These are phyloP conservation scores for Cicer judaicum DNA, from an alignment of 306 rosid genomes.

Conservation along the genomic window DNA sequence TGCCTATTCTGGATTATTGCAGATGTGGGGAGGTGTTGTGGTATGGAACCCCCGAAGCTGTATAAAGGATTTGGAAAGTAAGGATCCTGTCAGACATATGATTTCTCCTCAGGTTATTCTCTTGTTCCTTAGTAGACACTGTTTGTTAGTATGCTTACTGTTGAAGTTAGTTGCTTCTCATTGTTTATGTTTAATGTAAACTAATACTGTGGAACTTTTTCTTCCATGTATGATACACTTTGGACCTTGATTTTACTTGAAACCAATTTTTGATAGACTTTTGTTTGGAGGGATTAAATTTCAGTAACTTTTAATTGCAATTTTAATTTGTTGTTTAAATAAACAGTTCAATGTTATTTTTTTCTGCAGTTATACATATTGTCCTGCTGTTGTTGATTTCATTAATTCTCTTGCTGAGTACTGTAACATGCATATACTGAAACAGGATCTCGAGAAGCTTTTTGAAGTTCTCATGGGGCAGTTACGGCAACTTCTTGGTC, in stretches of 20 bases:
- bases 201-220: conserved; percentile 32
- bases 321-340: background rate
- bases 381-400: conserved; percentile 31
- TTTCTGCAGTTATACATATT: background rate
- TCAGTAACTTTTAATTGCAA: conserved; percentile 18
- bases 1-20: conserved; percentile 45
- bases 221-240: conserved; percentile 14
- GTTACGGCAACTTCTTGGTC: conserved; percentile 92
- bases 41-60: conserved; percentile 88
- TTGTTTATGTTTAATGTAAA: conserved; percentile 21
- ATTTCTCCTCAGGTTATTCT: conserved; percentile 71
- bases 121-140: conserved; percentile 18
- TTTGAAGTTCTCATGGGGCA: conserved; percentile 91
- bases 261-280: conserved; percentile 28
- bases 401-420: conserved; percentile 39
- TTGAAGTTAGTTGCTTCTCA: conserved; percentile 16
- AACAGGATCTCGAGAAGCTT: conserved; percentile 80
- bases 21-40: conserved; percentile 98
- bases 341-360: conserved; percentile 7
- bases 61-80: conserved; percentile 55
- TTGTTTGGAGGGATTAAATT: conserved; percentile 22
- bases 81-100: conserved; percentile 56
- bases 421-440: conserved; percentile 52
- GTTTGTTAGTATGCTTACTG: conserved; percentile 29
- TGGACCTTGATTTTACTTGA: background rate